phyloP scores from a whole-genome alignment of 75 land plant species.

The Pinus albicaulis region DNA sequence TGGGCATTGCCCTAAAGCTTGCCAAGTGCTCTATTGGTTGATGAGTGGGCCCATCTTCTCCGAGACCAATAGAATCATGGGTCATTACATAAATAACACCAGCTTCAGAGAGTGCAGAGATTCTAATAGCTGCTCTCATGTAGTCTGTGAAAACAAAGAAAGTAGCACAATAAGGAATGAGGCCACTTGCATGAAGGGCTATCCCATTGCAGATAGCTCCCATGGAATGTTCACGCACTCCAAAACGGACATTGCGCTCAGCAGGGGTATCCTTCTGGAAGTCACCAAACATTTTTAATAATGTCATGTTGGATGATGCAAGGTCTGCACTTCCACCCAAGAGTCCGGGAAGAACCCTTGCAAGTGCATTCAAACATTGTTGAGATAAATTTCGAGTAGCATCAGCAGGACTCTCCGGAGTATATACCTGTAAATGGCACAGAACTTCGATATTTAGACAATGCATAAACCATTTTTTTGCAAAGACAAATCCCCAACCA shows the following conservation, averaged over 20 bases:
- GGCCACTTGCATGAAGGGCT: conserved; percentile 63
- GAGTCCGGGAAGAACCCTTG: conserved; percentile 71
- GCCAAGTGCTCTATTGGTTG: conserved; percentile 88
- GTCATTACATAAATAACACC: conserved; percentile 94
- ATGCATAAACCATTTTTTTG: background rate
- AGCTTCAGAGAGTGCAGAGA: conserved; percentile 71
- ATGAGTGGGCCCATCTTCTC: conserved; percentile 92
- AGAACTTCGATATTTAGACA: background rate
- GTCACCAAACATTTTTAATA: conserved; percentile 75
- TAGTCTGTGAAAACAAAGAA: conserved; percentile 92
- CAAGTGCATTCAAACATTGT: conserved; percentile 64
- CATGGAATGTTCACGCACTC: conserved; percentile 89
- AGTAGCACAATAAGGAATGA: conserved; percentile 83
- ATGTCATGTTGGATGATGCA: conserved; percentile 87
- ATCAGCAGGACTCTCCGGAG: conserved; percentile 66
- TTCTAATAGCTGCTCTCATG: conserved; percentile 70
- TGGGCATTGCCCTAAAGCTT: conserved; percentile 84
- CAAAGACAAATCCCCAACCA: too few relatives aligned
- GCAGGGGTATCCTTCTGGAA: conserved; percentile 74
- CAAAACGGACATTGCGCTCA: conserved; percentile 72
- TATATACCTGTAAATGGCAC: conserved; percentile 43
- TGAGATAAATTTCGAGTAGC: conserved; percentile 80
- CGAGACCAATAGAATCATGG: conserved; percentile 90
- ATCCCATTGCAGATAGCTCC: conserved; percentile 84
- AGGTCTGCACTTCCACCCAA: conserved; percentile 94